Evolutionary conservation across 2,329 filamentous ascomycete species (phyloP).

Genomic region (Arachnomyces sp.): DNA sequence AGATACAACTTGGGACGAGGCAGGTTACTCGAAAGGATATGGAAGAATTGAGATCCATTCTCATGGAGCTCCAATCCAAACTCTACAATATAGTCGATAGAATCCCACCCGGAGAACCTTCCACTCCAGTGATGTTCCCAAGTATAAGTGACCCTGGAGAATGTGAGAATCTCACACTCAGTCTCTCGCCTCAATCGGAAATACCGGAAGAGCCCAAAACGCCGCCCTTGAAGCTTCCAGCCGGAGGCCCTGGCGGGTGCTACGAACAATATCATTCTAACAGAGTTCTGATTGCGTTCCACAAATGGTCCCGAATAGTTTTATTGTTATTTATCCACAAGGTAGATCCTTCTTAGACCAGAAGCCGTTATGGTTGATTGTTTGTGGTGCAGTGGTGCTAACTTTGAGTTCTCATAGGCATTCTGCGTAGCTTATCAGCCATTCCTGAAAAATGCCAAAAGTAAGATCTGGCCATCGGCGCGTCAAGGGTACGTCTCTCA

Average conservation of each 20-base stretch:
- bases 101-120: slow-evolving; percentile 29
- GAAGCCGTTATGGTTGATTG: too few relatives aligned
- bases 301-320: slow-evolving; percentile 41
- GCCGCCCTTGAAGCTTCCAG: slow-evolving; percentile 18
- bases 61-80: slow-evolving; percentile 34
- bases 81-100: slow-evolving; percentile 37
- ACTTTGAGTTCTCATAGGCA: slow-evolving; percentile 20
- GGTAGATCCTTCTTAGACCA: too few relatives aligned
- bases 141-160: slow-evolving; percentile 10
- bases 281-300: slow-evolving; percentile 34
- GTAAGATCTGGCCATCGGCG: slow-evolving; percentile 40
- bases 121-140: slow-evolving; percentile 8
- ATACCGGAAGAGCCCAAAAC: slow-evolving; percentile 4
- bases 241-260: slow-evolving; percentile 29
- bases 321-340: slow-evolving; percentile 40
- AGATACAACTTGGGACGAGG: slow-evolving; percentile 39
- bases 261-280: slow-evolving; percentile 36
- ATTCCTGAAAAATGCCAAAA: slow-evolving; percentile 42
- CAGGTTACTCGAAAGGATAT: slow-evolving; percentile 37
- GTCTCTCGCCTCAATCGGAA: background rate
- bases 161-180: slow-evolving; percentile 4
- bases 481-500: slow-evolving; percentile 32
- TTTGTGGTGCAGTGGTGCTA: slow-evolving; percentile 2
- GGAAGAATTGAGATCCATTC: slow-evolving; percentile 35
- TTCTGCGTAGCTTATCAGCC: slow-evolving; percentile 43